phyloP scores from a whole-genome alignment of 805 yeast species.

The Kregervanrija delftensis region DNA sequence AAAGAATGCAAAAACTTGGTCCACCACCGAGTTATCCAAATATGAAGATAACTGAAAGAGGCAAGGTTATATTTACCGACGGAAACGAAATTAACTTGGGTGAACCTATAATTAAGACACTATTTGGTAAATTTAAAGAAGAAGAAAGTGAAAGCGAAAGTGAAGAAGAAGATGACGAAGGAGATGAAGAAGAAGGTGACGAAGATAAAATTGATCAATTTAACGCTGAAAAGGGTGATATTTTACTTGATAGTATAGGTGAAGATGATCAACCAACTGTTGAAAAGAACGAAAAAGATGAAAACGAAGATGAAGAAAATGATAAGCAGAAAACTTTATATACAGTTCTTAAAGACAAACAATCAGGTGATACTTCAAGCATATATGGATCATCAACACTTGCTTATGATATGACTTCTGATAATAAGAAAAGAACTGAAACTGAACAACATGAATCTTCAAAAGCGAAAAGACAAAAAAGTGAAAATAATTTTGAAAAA shows the following conservation, averaged over 20 bases:
- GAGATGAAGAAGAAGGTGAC: conserved; percentile 23
- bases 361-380: conserved; percentile 17
- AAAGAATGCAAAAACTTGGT: conserved; percentile 61
- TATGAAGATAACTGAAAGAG: conserved; percentile 39
- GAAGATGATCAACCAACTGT: conserved; percentile 10
- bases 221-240: conserved; percentile 26
- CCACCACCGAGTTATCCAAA: conserved; percentile 79
- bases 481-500: conserved; percentile 3
- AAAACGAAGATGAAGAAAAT: conserved; percentile 11
- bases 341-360: conserved; percentile 26
- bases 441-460: background rate
- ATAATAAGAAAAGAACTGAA: background rate
- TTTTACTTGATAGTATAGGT: conserved; percentile 22
- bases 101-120: conserved; percentile 10
- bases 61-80: conserved; percentile 27
- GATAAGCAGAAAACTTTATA: conserved; percentile 21
- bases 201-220: conserved; percentile 15
- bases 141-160: conserved; percentile 28
- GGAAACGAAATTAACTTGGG: conserved; percentile 7
- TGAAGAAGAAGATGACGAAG: conserved; percentile 27
- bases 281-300: conserved; percentile 6
- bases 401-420: conserved; percentile 16
- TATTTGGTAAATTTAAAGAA: conserved; percentile 27
- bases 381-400: conserved; percentile 25
- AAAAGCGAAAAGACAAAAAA: conserved; percentile 3